These are phyloP conservation scores for Pleurotus citrinopileatus DNA, from an alignment of 768 basidiomycete species.

Conservation along the genomic window DNA sequence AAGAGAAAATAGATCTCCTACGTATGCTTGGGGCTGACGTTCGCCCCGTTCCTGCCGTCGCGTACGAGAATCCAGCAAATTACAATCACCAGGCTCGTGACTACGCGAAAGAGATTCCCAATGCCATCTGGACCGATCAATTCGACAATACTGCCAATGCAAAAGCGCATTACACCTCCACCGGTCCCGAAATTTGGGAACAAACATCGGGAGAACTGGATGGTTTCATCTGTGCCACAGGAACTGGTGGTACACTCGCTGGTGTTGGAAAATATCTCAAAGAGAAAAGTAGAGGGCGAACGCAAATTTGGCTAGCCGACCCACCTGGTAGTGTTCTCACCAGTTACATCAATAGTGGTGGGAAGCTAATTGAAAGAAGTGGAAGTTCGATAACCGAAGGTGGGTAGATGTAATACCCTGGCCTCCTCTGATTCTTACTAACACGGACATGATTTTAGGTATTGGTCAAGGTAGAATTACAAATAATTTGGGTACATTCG, in stretches of 20 bases:
- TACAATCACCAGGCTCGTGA: constrained; percentile 98
- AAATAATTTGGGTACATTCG: constrained; percentile 81
- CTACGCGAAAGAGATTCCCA: constrained; percentile 67
- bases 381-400: constrained; percentile 96
- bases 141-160: constrained; percentile 97
- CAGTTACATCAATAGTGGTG: constrained; percentile 78
- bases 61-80: constrained; percentile 92
- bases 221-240: constrained; percentile 93
- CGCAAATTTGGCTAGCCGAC: constrained; percentile 93
- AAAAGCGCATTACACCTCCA: constrained; percentile 80
- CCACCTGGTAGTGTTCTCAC: constrained; percentile 94
- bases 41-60: constrained; percentile 92
- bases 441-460: too few species aligned
- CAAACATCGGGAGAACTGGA: constrained; percentile 79
- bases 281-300: constrained; percentile 74
- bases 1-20: constrained; percentile 97
- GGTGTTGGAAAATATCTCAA: constrained; percentile 83
- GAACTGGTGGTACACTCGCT: constrained; percentile 94
- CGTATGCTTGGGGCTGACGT: constrained; percentile 98
- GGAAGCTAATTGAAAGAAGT: constrained; percentile 67
- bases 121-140: constrained; percentile 96
- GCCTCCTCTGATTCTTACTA: background rate
- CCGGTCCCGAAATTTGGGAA: constrained; percentile 96
- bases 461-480: constrained; percentile 98
- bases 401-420: constrained; percentile 22